Conservation (phyloP, 345 rosid genomes). For the Eucalyptus coolabah region DNA sequence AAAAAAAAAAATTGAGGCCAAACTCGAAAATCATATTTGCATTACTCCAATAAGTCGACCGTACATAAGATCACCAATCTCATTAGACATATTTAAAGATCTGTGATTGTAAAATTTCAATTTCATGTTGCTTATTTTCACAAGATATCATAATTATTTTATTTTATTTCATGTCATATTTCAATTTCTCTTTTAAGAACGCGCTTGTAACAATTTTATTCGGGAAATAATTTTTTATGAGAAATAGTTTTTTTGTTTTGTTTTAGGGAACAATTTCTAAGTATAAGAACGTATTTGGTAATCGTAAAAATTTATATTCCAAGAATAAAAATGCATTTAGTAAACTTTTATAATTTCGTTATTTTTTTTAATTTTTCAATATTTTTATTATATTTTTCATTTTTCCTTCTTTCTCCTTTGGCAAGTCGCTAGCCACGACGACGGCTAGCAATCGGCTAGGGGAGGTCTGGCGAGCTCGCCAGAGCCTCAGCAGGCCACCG, state of each 20-base stretch:
- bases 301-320: rapidly evolving
- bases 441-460: rapidly evolving
- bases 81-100: neutral
- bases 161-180: neutral
- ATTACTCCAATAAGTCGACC: neutral
- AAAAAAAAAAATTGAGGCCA: too few relatives aligned
- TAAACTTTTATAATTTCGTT: too few relatives aligned
- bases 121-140: neutral
- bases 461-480: rapidly evolving
- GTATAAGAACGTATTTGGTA: too few relatives aligned
- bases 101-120: rapidly evolving
- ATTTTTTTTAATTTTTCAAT: too few relatives aligned
- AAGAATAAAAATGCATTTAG: rapidly evolving
- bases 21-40: neutral
- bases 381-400: too few relatives aligned
- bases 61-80: neutral
- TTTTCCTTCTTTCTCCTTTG: too few relatives aligned
- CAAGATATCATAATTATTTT: neutral
- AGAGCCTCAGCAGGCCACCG: too few relatives aligned
- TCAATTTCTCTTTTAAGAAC: rapidly evolving
- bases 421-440: rapidly evolving
- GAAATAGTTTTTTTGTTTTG: too few relatives aligned
- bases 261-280: rapidly evolving
- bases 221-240: rapidly evolving
- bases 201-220: too few relatives aligned